Conservation (phyloP, 164 flowering plant species). For the Brasenia schreberi region DNA sequence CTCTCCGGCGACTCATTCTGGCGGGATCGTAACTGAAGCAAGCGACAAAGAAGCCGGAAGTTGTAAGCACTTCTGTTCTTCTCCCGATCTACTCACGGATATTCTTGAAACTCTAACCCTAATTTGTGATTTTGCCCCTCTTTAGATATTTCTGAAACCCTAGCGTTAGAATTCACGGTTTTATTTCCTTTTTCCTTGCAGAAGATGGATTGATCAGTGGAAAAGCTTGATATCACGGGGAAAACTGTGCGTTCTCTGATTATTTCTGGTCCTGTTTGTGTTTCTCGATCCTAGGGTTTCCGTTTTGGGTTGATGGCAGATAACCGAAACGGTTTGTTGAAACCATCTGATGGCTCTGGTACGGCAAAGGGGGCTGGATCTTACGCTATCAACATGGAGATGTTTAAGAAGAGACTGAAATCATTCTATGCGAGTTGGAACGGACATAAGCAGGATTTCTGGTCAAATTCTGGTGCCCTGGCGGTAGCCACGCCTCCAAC, state of each 20-base stretch:
- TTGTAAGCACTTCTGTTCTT: no score
- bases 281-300: background rate
- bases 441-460: slow-evolving; percentile 25
- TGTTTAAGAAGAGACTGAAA: slow-evolving; percentile 35
- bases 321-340: slow-evolving; percentile 16
- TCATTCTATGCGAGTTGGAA: slow-evolving; percentile 50
- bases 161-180: no score
- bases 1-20: no score
- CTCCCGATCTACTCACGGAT: no score
- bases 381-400: slow-evolving; percentile 32
- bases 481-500: slow-evolving; percentile 64
- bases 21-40: no score
- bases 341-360: slow-evolving; percentile 10
- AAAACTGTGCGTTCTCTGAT: background rate
- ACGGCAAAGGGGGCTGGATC: slow-evolving; percentile 6
- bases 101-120: no score
- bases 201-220: background rate
- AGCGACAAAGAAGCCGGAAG: no score
- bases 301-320: slow-evolving; percentile 18
- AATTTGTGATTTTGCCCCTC: no score
- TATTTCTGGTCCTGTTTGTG: background rate
- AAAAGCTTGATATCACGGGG: background rate
- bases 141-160: no score
- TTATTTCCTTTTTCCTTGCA: background rate
- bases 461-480: slow-evolving; percentile 45